Conservation (phyloP, 1,139 yeast genomes). For the Debaryomyces sp. region DNA sequence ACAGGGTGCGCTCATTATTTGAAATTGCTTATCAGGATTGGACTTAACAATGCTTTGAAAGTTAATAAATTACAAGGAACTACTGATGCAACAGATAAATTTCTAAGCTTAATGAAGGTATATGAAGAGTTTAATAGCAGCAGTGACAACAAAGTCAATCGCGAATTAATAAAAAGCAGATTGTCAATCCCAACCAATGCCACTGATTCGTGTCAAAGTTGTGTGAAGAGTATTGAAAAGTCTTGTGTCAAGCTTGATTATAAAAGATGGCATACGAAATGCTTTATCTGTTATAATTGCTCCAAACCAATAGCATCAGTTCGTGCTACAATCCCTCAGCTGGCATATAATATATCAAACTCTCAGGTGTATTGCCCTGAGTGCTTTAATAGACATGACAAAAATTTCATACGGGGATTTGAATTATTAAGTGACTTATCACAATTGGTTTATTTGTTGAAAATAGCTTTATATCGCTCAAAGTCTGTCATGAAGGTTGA, state of each 20-base stretch:
- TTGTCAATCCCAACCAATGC: constrained; percentile 58
- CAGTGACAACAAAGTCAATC: constrained; percentile 1
- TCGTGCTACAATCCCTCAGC: constrained; percentile 33
- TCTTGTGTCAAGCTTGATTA: constrained; percentile 65
- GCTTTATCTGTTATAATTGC: constrained; percentile 68
- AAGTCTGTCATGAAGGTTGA: constrained; percentile 57
- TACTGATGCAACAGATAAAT: constrained; percentile 63
- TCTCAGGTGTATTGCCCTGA: constrained; percentile 53
- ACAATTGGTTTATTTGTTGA: constrained; percentile 75
- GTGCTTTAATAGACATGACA: constrained; percentile 57
- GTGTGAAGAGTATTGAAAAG: constrained; percentile 81
- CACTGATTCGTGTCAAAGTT: constrained; percentile 74
- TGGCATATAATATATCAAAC: constrained; percentile 27
- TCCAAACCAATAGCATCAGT: constrained; percentile 30
- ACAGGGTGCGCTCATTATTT: constrained; percentile 94
- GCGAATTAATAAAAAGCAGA: constrained; percentile 33
- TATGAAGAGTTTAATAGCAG: constrained; percentile 26
- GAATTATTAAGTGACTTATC: constrained; percentile 63
- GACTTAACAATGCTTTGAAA: constrained; percentile 73
- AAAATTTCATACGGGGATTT: constrained; percentile 49
- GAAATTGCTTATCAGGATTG: constrained; percentile 80
- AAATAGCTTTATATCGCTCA: constrained; percentile 83
- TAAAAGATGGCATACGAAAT: constrained; percentile 79
- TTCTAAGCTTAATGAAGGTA: constrained; percentile 46
- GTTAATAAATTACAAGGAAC: constrained; percentile 62